A percentile compares a stretch with the other conserved stretches of the same genome.
These are phyloP conservation scores for Phaffomyces antillensis DNA, from an alignment of 805 yeast genomes.

Conservation along the genomic window DNA sequence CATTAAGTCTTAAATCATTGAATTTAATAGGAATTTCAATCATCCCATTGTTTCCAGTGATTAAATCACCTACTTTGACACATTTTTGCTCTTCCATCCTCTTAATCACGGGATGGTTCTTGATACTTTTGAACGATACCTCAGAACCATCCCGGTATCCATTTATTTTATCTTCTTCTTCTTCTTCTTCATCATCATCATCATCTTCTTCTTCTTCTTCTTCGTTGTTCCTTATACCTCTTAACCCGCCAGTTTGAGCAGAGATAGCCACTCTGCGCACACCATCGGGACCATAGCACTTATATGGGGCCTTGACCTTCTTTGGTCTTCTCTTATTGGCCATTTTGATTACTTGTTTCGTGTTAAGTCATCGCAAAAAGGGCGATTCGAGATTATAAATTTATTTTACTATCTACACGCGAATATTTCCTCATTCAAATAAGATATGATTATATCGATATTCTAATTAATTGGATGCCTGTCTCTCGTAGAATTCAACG, in stretches of 20 bases:
- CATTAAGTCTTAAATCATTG: conserved; percentile 1
- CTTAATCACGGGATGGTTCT: neutral
- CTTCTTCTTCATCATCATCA: conserved; percentile 18
- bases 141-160: conserved; percentile 7
- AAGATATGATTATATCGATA: too few relatives aligned
- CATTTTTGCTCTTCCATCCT: neutral
- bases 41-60: conserved; percentile 5
- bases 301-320: conserved; percentile 73
- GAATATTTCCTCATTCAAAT: neutral
- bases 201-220: conserved; percentile 24
- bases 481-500: conserved; percentile 74
- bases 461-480: conserved; percentile 27
- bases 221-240: conserved; percentile 10
- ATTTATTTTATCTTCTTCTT: conserved; percentile 20
- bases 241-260: conserved; percentile 28
- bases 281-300: conserved; percentile 53
- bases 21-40: conserved; percentile 10
- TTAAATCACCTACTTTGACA: neutral
- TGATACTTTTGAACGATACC: neutral
- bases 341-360: conserved; percentile 31
- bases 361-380: too few relatives aligned
- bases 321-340: conserved; percentile 86
- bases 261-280: conserved; percentile 25
- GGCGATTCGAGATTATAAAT: too few relatives aligned
- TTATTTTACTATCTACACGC: too few relatives aligned